phyloP scores from a whole-genome alignment of 2,329 filamentous ascomycete genomes.

The Monosporascus sp. region DNA sequence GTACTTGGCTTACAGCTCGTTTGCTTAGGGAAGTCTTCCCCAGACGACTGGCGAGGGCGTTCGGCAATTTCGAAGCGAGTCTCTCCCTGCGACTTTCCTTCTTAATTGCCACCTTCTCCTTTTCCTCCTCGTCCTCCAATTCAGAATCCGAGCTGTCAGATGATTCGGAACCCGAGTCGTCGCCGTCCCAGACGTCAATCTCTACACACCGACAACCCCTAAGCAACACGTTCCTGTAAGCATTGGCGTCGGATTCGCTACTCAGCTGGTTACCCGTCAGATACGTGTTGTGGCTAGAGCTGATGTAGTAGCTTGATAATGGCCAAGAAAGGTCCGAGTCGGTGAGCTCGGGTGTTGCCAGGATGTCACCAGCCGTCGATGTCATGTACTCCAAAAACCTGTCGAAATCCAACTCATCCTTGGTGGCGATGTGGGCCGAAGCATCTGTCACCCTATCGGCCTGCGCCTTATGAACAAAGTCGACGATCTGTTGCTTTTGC shows the following conservation, averaged over 20 bases:
- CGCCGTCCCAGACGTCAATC: conserved; percentile 92
- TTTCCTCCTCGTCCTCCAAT: conserved; percentile 43
- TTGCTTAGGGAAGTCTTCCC: conserved; percentile 44
- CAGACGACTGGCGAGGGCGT: conserved; percentile 38
- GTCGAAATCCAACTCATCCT: conserved; percentile 38
- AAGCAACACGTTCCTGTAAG: conserved; percentile 78
- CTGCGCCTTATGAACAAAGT: conserved; percentile 44
- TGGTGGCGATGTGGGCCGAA: conserved; percentile 24
- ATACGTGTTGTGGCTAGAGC: conserved; percentile 93
- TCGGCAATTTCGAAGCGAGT: conserved; percentile 55
- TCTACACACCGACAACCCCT: conserved; percentile 88
- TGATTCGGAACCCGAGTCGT: conserved; percentile 65
- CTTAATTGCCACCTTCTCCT: conserved; percentile 50
- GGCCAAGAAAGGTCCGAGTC: conserved; percentile 63
- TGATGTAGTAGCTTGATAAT: conserved; percentile 87
- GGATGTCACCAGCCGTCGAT: conserved; percentile 39
- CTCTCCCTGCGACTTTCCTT: conserved; percentile 58
- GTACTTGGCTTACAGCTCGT: conserved; percentile 22
- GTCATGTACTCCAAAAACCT: conserved; percentile 53
- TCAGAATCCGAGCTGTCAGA: conserved; percentile 52
- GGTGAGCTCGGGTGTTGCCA: conserved; percentile 29
- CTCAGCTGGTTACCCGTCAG: conserved; percentile 83
- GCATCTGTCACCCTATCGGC: conserved; percentile 28
- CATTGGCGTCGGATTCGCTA: conserved; percentile 79
- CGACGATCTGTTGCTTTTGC: conserved; percentile 38